These are phyloP conservation scores for Camelina neglecta DNA, from an alignment of 345 rosid genomes.

Conservation along the genomic window DNA sequence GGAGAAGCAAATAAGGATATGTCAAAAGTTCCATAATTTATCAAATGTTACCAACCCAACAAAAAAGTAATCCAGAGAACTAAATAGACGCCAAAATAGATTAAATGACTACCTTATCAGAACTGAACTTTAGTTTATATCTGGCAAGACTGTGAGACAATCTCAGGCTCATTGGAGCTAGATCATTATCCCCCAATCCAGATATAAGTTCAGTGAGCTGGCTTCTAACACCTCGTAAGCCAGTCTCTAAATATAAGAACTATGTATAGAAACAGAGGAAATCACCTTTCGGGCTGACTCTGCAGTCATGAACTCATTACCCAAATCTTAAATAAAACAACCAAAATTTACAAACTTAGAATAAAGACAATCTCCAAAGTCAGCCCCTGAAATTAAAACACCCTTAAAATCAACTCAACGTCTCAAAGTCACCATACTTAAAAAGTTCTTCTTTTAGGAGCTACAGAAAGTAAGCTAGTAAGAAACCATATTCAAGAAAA, in stretches of 20 bases:
- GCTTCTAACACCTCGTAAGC: constrained; percentile 70
- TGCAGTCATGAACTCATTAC: constrained; percentile 57
- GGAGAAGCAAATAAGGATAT: neutral
- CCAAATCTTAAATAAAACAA: constrained; percentile 54
- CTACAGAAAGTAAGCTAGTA: neutral
- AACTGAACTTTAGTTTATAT: too few relatives aligned
- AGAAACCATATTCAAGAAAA: neutral
- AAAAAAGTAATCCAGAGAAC: neutral
- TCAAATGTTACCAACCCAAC: neutral
- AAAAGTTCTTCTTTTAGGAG: neutral
- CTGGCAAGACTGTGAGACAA: too few relatives aligned
- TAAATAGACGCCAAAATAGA: constrained; percentile 4
- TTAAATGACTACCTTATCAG: constrained; percentile 62
- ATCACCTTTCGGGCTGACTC: constrained; percentile 69
- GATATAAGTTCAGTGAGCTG: constrained; percentile 87
- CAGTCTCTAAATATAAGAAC: neutral
- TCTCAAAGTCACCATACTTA: neutral
- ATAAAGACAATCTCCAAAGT: neutral
- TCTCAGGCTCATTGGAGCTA: too few relatives aligned
- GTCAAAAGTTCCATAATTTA: neutral
- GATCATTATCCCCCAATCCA: constrained; percentile 76
- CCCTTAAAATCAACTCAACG: neutral
- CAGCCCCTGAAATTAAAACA: constrained; percentile 16
- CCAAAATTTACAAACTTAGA: neutral
- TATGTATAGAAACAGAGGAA: neutral